Percentiles rank a stretch among this genome's conserved stretches.
Conservation (phyloP, 2,329 filamentous ascomycete genomes). For the Phyllosticta capitalensis region DNA sequence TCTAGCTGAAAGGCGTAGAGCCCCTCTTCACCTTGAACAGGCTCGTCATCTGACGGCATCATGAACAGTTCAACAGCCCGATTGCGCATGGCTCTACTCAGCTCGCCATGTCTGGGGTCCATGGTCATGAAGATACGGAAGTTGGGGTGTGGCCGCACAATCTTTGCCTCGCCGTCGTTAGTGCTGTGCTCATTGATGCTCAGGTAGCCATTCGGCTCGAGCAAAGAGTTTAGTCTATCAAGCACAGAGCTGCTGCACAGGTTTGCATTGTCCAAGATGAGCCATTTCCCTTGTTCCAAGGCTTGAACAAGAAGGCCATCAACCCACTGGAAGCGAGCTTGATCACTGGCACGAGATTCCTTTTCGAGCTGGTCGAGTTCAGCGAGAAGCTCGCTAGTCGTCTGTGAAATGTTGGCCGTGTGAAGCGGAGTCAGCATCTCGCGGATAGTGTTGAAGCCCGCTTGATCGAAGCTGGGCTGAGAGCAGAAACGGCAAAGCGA, state of each 20-base stretch:
- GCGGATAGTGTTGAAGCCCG: not conserved
- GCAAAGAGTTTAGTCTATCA: conserved; percentile 85
- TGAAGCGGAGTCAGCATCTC: conserved; percentile 1
- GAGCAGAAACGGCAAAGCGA: conserved; percentile 1
- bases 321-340: conserved; percentile 88
- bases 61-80: conserved; percentile 85
- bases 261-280: conserved; percentile 95
- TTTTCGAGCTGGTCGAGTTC: conserved; percentile 44
- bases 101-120: conserved; percentile 82
- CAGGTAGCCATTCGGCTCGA: conserved; percentile 80
- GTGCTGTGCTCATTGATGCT: conserved; percentile 91
- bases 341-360: conserved; percentile 50
- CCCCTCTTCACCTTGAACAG: conserved; percentile 9
- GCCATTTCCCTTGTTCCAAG: conserved; percentile 76
- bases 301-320: conserved; percentile 88
- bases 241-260: conserved; percentile 91
- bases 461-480: not conserved
- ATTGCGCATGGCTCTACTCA: conserved; percentile 95
- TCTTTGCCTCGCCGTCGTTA: conserved; percentile 66
- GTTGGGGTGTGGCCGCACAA: conserved; percentile 71
- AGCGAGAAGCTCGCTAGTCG: conserved; percentile 29
- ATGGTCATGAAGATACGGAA: conserved; percentile 93
- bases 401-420: not conserved
- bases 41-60: conserved; percentile 15
- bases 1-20: conserved; percentile 25